phyloP scores from a whole-genome alignment of 257 asterid species.

The Ajuga chamaepitys region DNA sequence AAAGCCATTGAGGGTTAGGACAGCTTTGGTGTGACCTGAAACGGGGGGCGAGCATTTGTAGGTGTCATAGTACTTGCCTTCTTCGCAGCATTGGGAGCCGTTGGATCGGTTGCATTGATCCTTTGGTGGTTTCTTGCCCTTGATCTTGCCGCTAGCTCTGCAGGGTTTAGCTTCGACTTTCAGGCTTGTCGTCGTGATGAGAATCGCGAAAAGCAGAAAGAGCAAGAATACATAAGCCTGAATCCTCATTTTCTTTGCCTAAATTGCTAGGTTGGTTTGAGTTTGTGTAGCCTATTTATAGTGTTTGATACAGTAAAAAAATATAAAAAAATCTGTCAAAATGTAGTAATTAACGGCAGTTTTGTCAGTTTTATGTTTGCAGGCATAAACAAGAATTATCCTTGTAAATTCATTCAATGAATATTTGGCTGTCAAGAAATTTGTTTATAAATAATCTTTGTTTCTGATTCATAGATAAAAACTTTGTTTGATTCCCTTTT shows the following conservation, averaged over 20 bases:
- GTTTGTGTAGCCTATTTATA: slow-evolving; percentile 4
- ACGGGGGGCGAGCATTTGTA: slow-evolving; percentile 30
- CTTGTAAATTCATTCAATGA: neutral
- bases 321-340: neutral
- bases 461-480: neutral
- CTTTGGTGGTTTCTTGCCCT: slow-evolving; percentile 31
- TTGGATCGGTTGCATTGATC: slow-evolving; percentile 23
- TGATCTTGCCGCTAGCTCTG: slow-evolving; percentile 27
- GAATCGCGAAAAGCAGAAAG: slow-evolving; percentile 5
- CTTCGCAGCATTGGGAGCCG: slow-evolving; percentile 23
- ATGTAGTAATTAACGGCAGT: neutral
- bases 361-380: slow-evolving; percentile 4
- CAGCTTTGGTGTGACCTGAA: slow-evolving; percentile 9
- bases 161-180: slow-evolving; percentile 11
- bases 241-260: neutral
- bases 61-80: slow-evolving; percentile 21
- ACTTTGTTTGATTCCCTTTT: neutral
- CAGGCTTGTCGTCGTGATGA: neutral
- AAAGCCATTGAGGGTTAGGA: slow-evolving; percentile 26
- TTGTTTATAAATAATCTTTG: neutral
- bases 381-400: neutral
- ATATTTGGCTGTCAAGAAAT: neutral
- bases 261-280: neutral
- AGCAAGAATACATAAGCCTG: neutral
- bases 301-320: neutral